Conservation (phyloP, 352 stramenopile genomes). For the Globisporangium recalcitrans region DNA sequence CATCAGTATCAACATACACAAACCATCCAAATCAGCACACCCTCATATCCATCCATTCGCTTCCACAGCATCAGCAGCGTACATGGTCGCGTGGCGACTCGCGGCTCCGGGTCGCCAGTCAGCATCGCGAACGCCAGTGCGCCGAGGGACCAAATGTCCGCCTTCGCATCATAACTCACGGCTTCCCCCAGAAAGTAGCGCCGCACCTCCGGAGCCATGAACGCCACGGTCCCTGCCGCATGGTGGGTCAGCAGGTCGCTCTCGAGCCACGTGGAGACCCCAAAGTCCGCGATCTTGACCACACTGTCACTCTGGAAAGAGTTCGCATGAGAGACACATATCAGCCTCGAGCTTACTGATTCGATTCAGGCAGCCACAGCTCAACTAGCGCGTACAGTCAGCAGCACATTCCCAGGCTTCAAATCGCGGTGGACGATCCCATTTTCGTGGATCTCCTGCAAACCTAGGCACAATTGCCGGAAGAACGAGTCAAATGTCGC, state of each 20-base stretch:
- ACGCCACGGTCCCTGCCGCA: constrained; percentile 67
- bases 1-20: background rate
- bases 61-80: constrained; percentile 8
- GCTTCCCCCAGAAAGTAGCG: constrained; percentile 66
- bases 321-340: background rate
- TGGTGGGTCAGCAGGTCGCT: constrained; percentile 70
- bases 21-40: background rate
- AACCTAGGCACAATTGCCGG: constrained; percentile 58
- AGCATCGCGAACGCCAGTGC: constrained; percentile 68
- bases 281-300: constrained; percentile 79
- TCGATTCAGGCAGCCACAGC: background rate
- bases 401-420: constrained; percentile 72
- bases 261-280: constrained; percentile 75
- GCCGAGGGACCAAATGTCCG: constrained; percentile 80
- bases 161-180: constrained; percentile 61
- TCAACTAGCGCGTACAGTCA: constrained; percentile 37
- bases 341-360: background rate
- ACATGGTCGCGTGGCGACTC: constrained; percentile 60
- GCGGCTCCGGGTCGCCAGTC: constrained; percentile 55
- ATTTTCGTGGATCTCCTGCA: constrained; percentile 57
- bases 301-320: constrained; percentile 48
- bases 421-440: constrained; percentile 75
- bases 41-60: background rate
- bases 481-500: constrained; percentile 55
- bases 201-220: constrained; percentile 78